Evolutionary conservation across 164 flowering plant species (phyloP).

Genomic region (Vitis amurensis): DNA sequence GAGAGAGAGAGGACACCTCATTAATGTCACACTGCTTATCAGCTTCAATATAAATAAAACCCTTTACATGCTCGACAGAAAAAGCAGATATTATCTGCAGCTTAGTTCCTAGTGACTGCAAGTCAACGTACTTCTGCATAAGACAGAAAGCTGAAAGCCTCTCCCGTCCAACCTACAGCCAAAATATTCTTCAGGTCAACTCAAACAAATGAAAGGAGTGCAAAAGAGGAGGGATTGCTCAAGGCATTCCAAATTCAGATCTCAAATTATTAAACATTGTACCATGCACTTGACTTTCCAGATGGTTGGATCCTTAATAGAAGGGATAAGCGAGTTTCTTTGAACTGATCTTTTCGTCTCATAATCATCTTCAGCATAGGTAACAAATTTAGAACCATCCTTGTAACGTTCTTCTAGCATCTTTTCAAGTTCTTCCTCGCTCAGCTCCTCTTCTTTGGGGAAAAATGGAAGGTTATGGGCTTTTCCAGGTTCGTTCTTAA

Average conservation of each 20-base stretch:
- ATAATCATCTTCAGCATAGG: conserved; percentile 48
- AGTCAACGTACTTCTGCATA: conserved; percentile 83
- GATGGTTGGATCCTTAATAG: conserved; percentile 50
- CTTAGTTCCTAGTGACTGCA: conserved; percentile 55
- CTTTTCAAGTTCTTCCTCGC: conserved; percentile 69
- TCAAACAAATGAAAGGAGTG: background rate
- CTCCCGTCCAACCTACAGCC: conserved; percentile 82
- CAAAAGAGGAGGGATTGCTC: background rate
- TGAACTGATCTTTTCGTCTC: conserved; percentile 38
- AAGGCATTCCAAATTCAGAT: background rate
- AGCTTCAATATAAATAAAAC: conserved; percentile 83
- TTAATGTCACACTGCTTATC: conserved; percentile 62
- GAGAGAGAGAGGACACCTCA: conserved; percentile 47
- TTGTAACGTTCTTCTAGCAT: conserved; percentile 60
- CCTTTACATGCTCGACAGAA: conserved; percentile 75
- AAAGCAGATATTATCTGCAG: conserved; percentile 77
- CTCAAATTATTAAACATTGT: conserved; percentile 8
- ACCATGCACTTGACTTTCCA: conserved; percentile 92
- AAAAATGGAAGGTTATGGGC: conserved; percentile 36
- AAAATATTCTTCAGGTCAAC: background rate
- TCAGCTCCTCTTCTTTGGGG: conserved; percentile 73
- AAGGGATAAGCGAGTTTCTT: conserved; percentile 21
- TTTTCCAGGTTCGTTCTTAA: conserved; percentile 35
- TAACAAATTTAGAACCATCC: conserved; percentile 43
- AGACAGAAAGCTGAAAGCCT: conserved; percentile 75